Evolutionary conservation across 176 grass and related monocot species (phyloP), one percentile per base, ranked within the genome.

Genomic region (Tillandsia fasciculata): DNA sequence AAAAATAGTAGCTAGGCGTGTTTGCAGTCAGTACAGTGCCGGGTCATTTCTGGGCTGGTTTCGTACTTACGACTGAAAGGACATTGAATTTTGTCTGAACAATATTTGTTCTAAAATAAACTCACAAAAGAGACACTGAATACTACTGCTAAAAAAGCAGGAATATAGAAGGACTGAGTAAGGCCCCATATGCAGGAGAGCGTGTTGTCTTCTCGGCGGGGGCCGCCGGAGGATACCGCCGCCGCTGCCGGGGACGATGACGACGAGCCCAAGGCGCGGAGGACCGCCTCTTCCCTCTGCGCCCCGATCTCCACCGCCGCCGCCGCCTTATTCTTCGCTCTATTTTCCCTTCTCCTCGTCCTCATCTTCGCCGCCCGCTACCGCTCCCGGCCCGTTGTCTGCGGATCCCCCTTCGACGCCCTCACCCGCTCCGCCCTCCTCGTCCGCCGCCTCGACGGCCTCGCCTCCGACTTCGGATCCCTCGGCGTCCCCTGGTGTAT

Each of bases 401-500:
- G 86, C 83, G 24, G 72, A 81, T 66, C 93, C 63, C 23, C 85
- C 49, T 74, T 78, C 72, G 79, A 49, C 76, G 67, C 79, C 23
- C 70, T 73, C 24, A 7, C 72, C 76, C 49, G 80, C 73, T 75
- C 86, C 17, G 74, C 71, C 5, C 67, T 71, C 70, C 76, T 80
- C 29, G 26, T 26, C 2, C 56, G 22, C 10, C 27, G 71, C 42
- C 71, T 85, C 12, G 83, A 85, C 61, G 77, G 83, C 23, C 74
- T 85, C 15, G 86, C 93, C 67, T 87, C 89, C 24, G 93, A 97
- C 51, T 97, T 97, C 24, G 93, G 89, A 12, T 83, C 82, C 65
- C 86, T 97, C 80, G 93, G 93, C 63, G 93, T 92, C 26, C 93
- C 93, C 14, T 87, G 81, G 89, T 97, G 93, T 96, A 96, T 83